Base-by-base conservation (phyloP, 306 rosid genomes). In the Quercus variabilis region DNA sequence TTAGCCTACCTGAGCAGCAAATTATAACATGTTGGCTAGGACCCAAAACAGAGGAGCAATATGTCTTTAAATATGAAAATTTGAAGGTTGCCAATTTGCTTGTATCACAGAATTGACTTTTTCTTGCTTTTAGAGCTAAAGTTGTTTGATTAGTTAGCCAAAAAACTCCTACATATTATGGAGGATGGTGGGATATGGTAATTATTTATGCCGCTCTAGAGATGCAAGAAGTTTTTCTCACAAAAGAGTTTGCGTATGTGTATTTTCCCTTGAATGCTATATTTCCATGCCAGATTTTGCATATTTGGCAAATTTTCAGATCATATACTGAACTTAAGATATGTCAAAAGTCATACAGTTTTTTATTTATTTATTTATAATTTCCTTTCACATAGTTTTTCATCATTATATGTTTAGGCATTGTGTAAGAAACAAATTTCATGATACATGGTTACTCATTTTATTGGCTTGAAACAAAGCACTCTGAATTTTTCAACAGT, bases 401-500 rank as follows among this genome's bases (percentile, higher is more conserved):
- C 25, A 35, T 1, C 20, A 17, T 30, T 28, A 25, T 35, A 15
- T 28, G 4, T 64, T 64, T 11, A 64, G 54, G 14, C 46, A 38
- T 38, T 60, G 25, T 19, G 38, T 68, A 12, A 33, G 72, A 18
- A 33, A 11, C 72, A 35, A 35, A 49, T 28, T 64, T 68, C 26
- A 35, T 33, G 72, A 1, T 49, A 12, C 54, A 49, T 49, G 1
- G 1, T 49, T 35, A 54, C 30, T 54, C 56, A 11, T 49, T 63
- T 11, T 43, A 72, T 68, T 54, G 21, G 49, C 69, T 15, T 76
- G 71, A 46, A 20, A 5, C 7, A 26, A 59, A 20, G 54, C 46
- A 71, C 10, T 68, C 78, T 52, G 52, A 15, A 62, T 54, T 23
- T 80, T 73, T 75, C 30, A 60, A 46, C 70, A 52, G 46, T 58